A percentile compares a stretch with the other conserved stretches of the same genome.
Conservation (phyloP, 1,139 yeast genomes). For the Geotrichum australiense region DNA sequence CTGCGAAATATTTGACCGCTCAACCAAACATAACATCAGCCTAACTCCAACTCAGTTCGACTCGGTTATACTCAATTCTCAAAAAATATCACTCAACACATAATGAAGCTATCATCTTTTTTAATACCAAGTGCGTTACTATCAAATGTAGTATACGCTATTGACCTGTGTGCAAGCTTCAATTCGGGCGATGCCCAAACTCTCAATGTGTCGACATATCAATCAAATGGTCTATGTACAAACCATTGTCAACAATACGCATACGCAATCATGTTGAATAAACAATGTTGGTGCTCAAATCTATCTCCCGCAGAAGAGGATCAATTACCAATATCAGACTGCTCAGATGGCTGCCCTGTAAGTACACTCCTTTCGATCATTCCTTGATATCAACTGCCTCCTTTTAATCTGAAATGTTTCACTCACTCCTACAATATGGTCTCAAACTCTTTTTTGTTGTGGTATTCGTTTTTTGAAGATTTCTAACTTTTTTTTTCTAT, state of each 20-base stretch:
- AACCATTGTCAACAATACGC: conserved; percentile 47
- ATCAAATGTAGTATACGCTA: conserved; percentile 3
- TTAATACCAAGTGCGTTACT: neutral
- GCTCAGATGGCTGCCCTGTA: conserved; percentile 46
- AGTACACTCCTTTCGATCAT: neutral
- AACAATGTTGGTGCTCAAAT: conserved; percentile 58
- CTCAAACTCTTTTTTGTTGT: neutral
- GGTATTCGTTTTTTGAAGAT: conserved; percentile 35
- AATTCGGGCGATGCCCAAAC: conserved; percentile 38
- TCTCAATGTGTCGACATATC: conserved; percentile 32
- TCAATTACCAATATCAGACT: conserved; percentile 32
- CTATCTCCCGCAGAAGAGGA: conserved; percentile 40
- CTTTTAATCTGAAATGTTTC: too few species aligned
- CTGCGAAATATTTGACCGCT: too few species aligned
- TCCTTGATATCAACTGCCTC: neutral
- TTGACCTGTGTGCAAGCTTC: conserved; percentile 41
- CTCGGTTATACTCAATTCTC: too few species aligned
- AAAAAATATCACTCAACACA: neutral
- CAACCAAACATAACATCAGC: too few species aligned
- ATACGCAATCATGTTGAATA: conserved; percentile 48
- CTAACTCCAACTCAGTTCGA: too few species aligned
- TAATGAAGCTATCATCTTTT: conserved; percentile 5
- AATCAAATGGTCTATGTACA: conserved; percentile 52
- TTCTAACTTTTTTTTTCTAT: neutral
- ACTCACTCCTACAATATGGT: too few species aligned